Evolutionary conservation across 2,329 filamentous ascomycete species (phyloP), one percentile per base, ranked within the genome.

Genomic region (Colletotrichum sp.): DNA sequence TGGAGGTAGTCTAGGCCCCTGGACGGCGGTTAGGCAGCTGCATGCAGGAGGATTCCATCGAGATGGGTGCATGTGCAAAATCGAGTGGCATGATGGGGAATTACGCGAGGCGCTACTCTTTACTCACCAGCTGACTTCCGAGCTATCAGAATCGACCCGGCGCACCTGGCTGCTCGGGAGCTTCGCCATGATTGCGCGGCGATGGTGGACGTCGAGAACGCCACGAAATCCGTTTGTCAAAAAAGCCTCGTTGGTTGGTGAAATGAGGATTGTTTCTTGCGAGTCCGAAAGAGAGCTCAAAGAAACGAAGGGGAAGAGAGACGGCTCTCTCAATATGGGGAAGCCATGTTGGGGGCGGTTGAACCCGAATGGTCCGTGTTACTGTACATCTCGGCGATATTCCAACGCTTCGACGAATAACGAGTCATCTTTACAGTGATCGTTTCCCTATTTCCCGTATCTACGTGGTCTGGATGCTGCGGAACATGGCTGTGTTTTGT

Each of bases 1-100:
- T 73, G 70, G 12, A 73, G 70, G 70, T 76, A 76, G 59, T 76
- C 74, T 4, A 73, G 63, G 32, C 74, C 74, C 74, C 70, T 76
- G n/a, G 6, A 24, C 21, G 15, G 26, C 15, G 21, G 24, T 34
- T 48, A 39, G 26, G 9, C 26, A 32, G 66, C 24, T 65, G 43
- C 57, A 67, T 39, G 32, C 30, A 28, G 60, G 10, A 59, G 36
- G 16, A 59, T 39, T 18, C 21, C 30, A 57, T 66, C 28, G 21
- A 52, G 36, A 57, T 21, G 52, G 24, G 30, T 7, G 43, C 7
- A 32, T 32, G 21, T 36, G 39, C 26, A 55, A 59, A 9, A 28
- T 1, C 12, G 0, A 34, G 28, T 61, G 26, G 7, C 18, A 61
- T 32, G 18, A 28, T 15, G 28, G 59, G 55, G 55, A 28, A 16